A percentile compares a stretch with the other conserved stretches of the same genome.
phyloP scores from a whole-genome alignment of 1,284 basidiomycete species.

The Cystobasidiaceae sp. region DNA sequence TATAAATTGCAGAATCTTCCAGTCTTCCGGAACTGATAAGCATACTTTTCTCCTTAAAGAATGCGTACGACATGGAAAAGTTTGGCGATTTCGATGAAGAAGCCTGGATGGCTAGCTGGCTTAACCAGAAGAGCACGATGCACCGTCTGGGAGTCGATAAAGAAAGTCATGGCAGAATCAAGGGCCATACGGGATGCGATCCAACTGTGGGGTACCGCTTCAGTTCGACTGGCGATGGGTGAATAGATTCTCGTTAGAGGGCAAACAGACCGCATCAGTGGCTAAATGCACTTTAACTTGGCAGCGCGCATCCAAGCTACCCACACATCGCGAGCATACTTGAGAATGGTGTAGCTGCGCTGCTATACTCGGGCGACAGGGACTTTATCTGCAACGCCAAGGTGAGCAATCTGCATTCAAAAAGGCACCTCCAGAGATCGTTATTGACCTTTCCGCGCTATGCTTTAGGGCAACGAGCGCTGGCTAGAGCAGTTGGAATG shows the following conservation, averaged over 20 bases:
- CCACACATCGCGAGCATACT: slow-evolving; percentile 36
- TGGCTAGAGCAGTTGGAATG: slow-evolving; percentile 38
- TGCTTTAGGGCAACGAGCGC: slow-evolving; percentile 31
- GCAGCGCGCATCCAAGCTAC: slow-evolving; percentile 33
- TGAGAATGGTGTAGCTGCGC: slow-evolving; percentile 32
- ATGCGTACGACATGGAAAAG: slow-evolving; percentile 39
- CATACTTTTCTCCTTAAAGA: slow-evolving; percentile 35
- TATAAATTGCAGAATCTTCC: too few species aligned
- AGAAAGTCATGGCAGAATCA: slow-evolving; percentile 34
- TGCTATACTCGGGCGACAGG: slow-evolving; percentile 38
- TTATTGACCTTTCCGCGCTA: background rate
- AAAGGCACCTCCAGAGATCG: background rate
- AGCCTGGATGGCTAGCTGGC: slow-evolving; percentile 34
- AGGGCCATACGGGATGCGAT: slow-evolving; percentile 38
- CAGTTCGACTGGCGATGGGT: slow-evolving; percentile 37
- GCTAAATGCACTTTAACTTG: background rate
- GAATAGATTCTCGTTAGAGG: background rate
- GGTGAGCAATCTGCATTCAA: background rate
- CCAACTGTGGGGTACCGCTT: slow-evolving; percentile 38
- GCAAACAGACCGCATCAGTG: background rate
- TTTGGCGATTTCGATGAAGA: slow-evolving; percentile 40
- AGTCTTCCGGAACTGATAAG: background rate
- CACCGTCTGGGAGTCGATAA: slow-evolving; percentile 39
- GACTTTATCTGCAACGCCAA: slow-evolving; percentile 39
- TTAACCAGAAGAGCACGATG: slow-evolving; percentile 36